Evolutionary conservation across 768 basidiomycete species (phyloP).

Genomic region (Kwoniella dendrophila): DNA sequence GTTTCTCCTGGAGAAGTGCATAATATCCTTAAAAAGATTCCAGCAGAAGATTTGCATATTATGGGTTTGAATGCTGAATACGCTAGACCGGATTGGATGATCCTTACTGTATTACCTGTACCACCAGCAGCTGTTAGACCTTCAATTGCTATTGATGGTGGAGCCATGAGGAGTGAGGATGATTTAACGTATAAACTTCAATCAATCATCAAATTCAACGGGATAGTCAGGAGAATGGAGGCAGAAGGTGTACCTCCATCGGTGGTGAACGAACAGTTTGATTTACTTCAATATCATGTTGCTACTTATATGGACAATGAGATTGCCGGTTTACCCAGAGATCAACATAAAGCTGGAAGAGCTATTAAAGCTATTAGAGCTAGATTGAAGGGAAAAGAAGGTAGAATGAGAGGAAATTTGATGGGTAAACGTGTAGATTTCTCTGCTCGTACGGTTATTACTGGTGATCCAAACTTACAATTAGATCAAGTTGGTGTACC

Average conservation of each 20-base stretch:
- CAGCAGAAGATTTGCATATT: slow-evolving; percentile 79
- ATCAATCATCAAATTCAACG: slow-evolving; percentile 93
- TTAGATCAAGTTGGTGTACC: slow-evolving; percentile 98
- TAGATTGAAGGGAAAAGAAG: slow-evolving; percentile 97
- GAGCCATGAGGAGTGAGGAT: slow-evolving; percentile 94
- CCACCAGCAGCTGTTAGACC: slow-evolving; percentile 98
- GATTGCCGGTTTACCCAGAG: slow-evolving; percentile 96
- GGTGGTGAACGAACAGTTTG: slow-evolving; percentile 93
- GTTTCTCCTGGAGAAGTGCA: slow-evolving; percentile 88
- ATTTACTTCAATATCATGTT: slow-evolving; percentile 95
- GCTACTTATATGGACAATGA: slow-evolving; percentile 99
- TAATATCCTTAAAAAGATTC: slow-evolving; percentile 93
- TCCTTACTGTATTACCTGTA: slow-evolving; percentile 93
- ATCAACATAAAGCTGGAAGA: slow-evolving; percentile 93
- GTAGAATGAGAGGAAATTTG: slow-evolving; percentile 92
- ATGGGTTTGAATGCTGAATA: slow-evolving; percentile 94
- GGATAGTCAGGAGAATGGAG: slow-evolving; percentile 86
- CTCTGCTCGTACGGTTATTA: slow-evolving; percentile 98
- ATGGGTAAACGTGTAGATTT: slow-evolving; percentile 99
- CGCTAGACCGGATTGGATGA: slow-evolving; percentile 99
- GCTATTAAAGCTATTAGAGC: slow-evolving; percentile 98
- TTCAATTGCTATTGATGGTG: slow-evolving; percentile 95
- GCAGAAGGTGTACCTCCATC: slow-evolving; percentile 96
- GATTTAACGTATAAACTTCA: slow-evolving; percentile 98
- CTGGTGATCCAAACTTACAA: slow-evolving; percentile 95